phyloP scores from a whole-genome alignment of 129 eudicot genomes.

The Helichrysum umbraculigerum region DNA sequence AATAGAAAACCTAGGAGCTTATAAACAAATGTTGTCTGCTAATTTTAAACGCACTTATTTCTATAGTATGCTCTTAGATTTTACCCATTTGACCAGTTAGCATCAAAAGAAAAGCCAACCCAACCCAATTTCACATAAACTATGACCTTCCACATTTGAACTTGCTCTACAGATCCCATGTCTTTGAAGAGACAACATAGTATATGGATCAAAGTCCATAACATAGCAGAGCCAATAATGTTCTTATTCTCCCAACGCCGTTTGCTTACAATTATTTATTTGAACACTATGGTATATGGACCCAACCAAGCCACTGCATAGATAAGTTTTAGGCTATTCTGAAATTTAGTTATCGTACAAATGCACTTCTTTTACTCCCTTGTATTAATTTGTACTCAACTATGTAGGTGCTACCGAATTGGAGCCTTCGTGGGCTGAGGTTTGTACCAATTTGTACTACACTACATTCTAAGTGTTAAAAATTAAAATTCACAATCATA shows the following conservation, averaged over 20 bases:
- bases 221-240: not conserved
- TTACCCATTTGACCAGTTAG: not conserved
- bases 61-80: not conserved
- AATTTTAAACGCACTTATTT: not conserved
- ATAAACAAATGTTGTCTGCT: not conserved
- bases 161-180: not conserved
- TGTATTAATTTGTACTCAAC: slow-evolving; percentile 22
- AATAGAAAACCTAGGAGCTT: not conserved
- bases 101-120: not conserved
- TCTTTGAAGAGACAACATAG: not conserved
- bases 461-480: not conserved
- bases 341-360: not conserved
- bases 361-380: not conserved
- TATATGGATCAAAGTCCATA: not conserved
- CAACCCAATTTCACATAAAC: not conserved
- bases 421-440: slow-evolving; percentile 95
- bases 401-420: slow-evolving; percentile 77
- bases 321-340: not conserved
- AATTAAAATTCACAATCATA: not conserved
- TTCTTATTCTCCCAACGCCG: not conserved
- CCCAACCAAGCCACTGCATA: not conserved
- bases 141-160: not conserved
- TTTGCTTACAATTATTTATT: not conserved
- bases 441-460: slow-evolving; percentile 28
- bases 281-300: not conserved